Conservation (phyloP, 345 rosid species). For the Populus tremula region DNA sequence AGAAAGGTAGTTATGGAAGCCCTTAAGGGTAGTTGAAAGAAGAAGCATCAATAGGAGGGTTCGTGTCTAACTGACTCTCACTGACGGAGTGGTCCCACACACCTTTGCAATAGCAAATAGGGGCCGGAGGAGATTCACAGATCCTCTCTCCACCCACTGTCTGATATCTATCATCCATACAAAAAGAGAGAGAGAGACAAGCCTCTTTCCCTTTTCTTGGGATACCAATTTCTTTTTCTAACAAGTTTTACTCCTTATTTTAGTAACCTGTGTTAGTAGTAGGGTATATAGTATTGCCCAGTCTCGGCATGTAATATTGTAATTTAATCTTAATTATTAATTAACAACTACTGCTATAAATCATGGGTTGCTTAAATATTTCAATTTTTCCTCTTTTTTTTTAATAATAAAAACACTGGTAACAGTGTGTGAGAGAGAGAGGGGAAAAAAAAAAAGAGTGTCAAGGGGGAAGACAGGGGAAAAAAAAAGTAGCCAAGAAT, state of each 20-base stretch:
- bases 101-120: not conserved
- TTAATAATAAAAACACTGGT: not conserved
- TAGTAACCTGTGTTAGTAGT: not conserved
- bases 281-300: not conserved
- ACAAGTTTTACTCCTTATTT: not conserved
- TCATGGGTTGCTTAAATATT: not conserved
- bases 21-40: not conserved
- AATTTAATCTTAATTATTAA: too few species aligned
- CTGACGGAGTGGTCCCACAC: not conserved
- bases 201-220: not conserved
- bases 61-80: not conserved
- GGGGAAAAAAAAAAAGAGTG: not conserved
- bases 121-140: slow-evolving; percentile 1
- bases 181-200: not conserved
- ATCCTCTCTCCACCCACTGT: not conserved
- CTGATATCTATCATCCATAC: not conserved
- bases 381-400: not conserved
- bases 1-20: not conserved
- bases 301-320: not conserved
- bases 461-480: not conserved
- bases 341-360: not conserved
- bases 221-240: not conserved
- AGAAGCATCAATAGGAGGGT: not conserved
- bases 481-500: slow-evolving; percentile 8
- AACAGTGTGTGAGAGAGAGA: not conserved